Evolutionary conservation across 2,329 filamentous ascomycete genomes (phyloP), one percentile per base, ranked within the genome.

Genomic region (Fusarium fracticaudum): DNA sequence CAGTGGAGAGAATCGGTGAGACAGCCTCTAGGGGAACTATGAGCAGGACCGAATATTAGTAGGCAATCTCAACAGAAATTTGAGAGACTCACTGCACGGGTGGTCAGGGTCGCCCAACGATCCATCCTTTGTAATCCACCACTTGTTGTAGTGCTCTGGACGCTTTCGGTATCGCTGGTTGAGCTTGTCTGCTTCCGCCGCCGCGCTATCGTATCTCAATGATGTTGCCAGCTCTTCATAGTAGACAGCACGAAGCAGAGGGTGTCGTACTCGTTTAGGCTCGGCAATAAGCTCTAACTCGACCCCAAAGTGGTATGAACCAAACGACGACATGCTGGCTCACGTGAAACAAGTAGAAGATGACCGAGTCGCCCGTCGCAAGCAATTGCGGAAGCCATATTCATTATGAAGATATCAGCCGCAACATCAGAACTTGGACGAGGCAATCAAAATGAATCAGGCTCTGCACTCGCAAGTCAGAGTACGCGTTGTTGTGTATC

Each of bases 121-220:
- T 10, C 51, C 51, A 4, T 55, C 51, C 3, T 55, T 55, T 2
- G 51, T 55, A 9, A 55, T 55, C 51, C 51, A 55, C 35, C 51
- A 55, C 24, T 55, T 55, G 41, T 55, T 6, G 15, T 55, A 55
- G 35, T 55, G 51, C 17, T 55, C 51, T 55, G 51, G 51, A n/a
- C 51, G 51, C 18, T 55, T 55, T 14, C 51, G 51, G 7, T 55
- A 55, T 14, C 35, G 35, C 15, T 55, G 51, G 3, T 55, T 29
- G 11, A 55, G 51, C 14, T 55, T 55, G 20, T 55, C 51, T 41
- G 51, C 51, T 55, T 40, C 51, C 18, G 51, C 51, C 14, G 40
- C 15, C 8, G 51, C 35, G 14, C 51, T 24, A 18, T 55, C 51
- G 29, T 41, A 55, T 55, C 51, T 55, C 35, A 55, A n/a, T 2